These are phyloP conservation scores for Bocquillonia castaneifolia DNA, from an alignment of 441 rosid genomes.

Conservation along the genomic window DNA sequence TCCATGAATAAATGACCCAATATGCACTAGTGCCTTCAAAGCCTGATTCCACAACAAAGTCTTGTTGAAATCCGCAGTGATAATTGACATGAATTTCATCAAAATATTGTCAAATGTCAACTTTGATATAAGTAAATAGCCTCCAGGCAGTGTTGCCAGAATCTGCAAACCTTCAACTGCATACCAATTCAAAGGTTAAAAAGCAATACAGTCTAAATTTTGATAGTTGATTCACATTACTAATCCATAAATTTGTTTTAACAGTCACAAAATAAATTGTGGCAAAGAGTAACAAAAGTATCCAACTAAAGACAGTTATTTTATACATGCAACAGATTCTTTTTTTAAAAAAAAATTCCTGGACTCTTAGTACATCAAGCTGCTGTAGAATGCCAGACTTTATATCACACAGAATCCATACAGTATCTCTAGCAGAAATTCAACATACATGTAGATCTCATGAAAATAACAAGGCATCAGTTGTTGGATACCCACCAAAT, in stretches of 20 bases:
- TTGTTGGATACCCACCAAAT: not conserved
- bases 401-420: no score
- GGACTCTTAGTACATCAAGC: not conserved
- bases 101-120: slow-evolving; percentile 61
- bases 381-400: not conserved
- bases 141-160: slow-evolving; percentile 57
- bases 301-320: not conserved
- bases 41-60: slow-evolving; percentile 58
- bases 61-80: slow-evolving; percentile 41
- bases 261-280: not conserved
- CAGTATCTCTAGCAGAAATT: not conserved
- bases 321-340: not conserved
- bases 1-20: slow-evolving; percentile 59
- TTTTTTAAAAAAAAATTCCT: not conserved
- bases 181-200: slow-evolving; percentile 16
- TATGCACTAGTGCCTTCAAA: slow-evolving; percentile 60
- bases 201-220: slow-evolving; percentile 13
- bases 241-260: not conserved
- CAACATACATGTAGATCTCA: not conserved
- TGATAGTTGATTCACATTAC: not conserved
- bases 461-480: not conserved
- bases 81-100: slow-evolving; percentile 46
- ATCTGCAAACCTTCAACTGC: slow-evolving; percentile 82
- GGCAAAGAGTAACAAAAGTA: not conserved
- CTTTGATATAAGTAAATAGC: slow-evolving; percentile 42